A percentile compares a stretch with the other conserved stretches of the same genome.
phyloP scores from a whole-genome alignment of 2,329 filamentous ascomycete species.

The Cordyceps cateniannulata region DNA sequence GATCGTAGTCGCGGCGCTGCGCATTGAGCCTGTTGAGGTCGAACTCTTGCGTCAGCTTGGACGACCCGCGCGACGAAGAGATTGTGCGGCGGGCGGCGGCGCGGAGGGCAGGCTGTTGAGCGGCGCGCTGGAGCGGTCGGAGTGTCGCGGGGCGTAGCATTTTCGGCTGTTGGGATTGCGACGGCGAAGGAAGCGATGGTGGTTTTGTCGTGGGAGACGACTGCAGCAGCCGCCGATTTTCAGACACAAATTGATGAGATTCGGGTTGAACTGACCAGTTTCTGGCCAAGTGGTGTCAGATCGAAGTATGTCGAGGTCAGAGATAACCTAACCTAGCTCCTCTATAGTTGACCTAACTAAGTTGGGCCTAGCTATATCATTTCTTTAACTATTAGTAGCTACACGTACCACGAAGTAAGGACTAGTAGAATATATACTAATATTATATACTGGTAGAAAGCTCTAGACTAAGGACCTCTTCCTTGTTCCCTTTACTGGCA shows the following conservation, averaged over 20 bases:
- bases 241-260: constrained; percentile 1
- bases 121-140: constrained; percentile 19
- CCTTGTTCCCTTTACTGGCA: no score
- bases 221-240: neutral
- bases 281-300: neutral
- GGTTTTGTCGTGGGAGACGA: neutral
- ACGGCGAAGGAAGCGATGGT: neutral
- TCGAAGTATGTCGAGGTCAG: no score
- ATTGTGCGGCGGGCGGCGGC: constrained; percentile 21
- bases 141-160: constrained; percentile 25
- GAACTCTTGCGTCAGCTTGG: constrained; percentile 40
- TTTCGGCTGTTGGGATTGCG: constrained; percentile 11
- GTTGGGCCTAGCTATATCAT: no score
- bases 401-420: no score
- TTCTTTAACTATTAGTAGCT: no score
- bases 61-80: constrained; percentile 22
- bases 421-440: no score
- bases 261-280: neutral
- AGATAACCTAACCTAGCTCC: no score
- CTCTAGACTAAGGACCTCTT: no score
- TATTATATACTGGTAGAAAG: no score
- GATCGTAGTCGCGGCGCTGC: constrained; percentile 42
- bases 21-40: constrained; percentile 43
- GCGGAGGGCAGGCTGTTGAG: constrained; percentile 11
- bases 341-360: no score